Conservation (phyloP, 169 alveolate genomes). For the Eimeria tenella region DNA sequence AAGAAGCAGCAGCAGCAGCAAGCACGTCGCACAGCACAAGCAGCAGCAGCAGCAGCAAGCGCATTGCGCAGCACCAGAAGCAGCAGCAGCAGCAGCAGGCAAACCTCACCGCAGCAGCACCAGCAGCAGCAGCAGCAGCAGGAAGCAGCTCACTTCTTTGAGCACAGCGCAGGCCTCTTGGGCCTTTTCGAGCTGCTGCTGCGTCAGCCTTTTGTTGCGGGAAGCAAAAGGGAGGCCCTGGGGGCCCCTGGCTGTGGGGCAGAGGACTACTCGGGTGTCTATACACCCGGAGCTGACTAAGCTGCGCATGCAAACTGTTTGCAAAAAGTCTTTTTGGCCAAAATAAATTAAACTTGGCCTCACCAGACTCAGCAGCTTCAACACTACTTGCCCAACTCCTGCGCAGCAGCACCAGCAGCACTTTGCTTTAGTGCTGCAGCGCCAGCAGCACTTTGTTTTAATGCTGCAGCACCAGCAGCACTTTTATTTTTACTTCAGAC, state of each 20-base stretch:
- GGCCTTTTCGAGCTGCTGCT: background rate
- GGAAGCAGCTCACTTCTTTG: background rate
- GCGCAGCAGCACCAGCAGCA: background rate
- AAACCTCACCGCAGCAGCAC: background rate
- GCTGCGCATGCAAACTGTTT: slow-evolving; percentile 4
- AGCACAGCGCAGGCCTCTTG: background rate
- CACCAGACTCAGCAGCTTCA: slow-evolving; percentile 15
- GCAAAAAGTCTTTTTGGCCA: slow-evolving; percentile 75
- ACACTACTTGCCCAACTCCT: slow-evolving; percentile 67
- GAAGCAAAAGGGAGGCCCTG: slow-evolving; percentile 36
- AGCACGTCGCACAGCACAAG: background rate
- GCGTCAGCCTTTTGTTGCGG: background rate
- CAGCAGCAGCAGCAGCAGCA: background rate
- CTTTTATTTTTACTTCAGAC: background rate
- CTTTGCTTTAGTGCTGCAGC: background rate
- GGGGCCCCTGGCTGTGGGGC: background rate
- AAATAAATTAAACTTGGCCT: slow-evolving; percentile 15
- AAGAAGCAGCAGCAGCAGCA: background rate
- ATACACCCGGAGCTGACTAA: background rate
- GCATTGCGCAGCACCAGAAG: background rate
- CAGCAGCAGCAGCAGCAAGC: background rate
- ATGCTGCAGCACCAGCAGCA: background rate
- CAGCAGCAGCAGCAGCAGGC: background rate
- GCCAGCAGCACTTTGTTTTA: background rate
- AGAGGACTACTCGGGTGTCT: slow-evolving; percentile 28